These are phyloP conservation scores for Boletus rex-veris DNA, from an alignment of 768 basidiomycete species.

Conservation along the genomic window DNA sequence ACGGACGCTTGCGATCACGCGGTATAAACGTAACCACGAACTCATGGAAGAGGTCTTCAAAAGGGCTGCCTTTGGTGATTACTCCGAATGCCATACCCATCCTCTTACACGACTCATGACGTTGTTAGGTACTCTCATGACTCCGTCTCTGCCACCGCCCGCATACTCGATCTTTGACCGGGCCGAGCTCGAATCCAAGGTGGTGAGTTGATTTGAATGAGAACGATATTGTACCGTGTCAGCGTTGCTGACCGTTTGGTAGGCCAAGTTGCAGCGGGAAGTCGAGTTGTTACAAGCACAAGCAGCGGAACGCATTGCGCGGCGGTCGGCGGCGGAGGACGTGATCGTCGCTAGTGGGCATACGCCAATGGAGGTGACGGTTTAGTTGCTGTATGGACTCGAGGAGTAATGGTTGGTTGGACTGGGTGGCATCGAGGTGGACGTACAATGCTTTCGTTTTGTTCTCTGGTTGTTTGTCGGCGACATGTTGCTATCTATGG, in stretches of 20 bases:
- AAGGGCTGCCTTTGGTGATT: constrained; percentile 60
- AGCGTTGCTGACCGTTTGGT: not conserved
- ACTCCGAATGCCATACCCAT: not conserved
- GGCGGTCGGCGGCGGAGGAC: constrained; percentile 27
- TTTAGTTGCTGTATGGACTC: constrained; percentile 3
- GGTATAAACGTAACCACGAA: constrained; percentile 80
- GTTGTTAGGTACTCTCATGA: constrained; percentile 42
- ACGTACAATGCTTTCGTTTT: not conserved
- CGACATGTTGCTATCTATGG: not conserved
- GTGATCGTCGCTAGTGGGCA: constrained; percentile 30
- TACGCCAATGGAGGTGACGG: constrained; percentile 29
- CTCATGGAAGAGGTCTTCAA: constrained; percentile 81
- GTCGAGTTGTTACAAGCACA: constrained; percentile 52
- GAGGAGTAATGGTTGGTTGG: not conserved
- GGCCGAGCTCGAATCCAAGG: constrained; percentile 52
- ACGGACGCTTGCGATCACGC: constrained; percentile 62
- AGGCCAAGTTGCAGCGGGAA: constrained; percentile 60
- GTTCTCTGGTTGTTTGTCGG: not conserved
- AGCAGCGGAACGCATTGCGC: constrained; percentile 43
- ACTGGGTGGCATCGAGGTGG: not conserved
- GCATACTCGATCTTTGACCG: constrained; percentile 63
- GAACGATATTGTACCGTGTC: not conserved
- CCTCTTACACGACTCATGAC: not conserved
- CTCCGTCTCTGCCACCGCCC: constrained; percentile 38
- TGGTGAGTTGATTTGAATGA: constrained; percentile 37